Evolutionary conservation across 441 rosid species (phyloP).

Genomic region (Gossypium davidsonii): DNA sequence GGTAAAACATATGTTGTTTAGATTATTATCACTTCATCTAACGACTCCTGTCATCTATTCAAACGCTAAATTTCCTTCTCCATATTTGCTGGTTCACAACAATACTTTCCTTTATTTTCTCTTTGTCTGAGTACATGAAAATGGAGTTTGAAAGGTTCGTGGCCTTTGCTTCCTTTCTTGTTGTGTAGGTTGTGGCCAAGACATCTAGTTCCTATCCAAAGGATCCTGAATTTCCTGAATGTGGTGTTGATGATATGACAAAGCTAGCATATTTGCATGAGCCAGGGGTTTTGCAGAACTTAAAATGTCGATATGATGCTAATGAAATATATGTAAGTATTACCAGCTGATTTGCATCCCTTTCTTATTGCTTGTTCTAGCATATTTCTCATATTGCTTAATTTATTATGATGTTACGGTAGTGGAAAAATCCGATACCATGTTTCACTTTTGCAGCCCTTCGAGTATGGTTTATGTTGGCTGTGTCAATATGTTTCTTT

Average conservation of each 20-base stretch:
- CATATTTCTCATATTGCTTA: background rate
- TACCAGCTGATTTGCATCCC: conserved; percentile 9
- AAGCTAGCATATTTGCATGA: conserved; percentile 91
- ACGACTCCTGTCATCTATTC: background rate
- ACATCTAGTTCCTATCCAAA: conserved; percentile 52
- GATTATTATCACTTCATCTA: background rate
- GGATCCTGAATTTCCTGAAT: conserved; percentile 79
- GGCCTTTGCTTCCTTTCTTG: conserved; percentile 2
- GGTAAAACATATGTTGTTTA: background rate
- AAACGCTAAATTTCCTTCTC: background rate
- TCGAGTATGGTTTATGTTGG: background rate
- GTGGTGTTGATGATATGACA: conserved; percentile 94
- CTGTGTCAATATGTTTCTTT: background rate
- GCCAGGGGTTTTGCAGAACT: conserved; percentile 83
- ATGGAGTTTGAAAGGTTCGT: background rate
- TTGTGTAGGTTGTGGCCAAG: conserved; percentile 54
- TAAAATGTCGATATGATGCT: conserved; percentile 50
- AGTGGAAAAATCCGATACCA: background rate
- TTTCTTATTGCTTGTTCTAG: conserved; percentile 6
- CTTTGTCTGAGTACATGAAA: background rate
- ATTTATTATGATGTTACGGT: background rate
- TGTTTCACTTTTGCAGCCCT: background rate
- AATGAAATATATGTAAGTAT: conserved; percentile 88
- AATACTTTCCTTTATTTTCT: background rate
- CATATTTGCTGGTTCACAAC: background rate